Base-by-base conservation (phyloP, 352 stramenopile species). In the Phytophthora crassamura region DNA sequence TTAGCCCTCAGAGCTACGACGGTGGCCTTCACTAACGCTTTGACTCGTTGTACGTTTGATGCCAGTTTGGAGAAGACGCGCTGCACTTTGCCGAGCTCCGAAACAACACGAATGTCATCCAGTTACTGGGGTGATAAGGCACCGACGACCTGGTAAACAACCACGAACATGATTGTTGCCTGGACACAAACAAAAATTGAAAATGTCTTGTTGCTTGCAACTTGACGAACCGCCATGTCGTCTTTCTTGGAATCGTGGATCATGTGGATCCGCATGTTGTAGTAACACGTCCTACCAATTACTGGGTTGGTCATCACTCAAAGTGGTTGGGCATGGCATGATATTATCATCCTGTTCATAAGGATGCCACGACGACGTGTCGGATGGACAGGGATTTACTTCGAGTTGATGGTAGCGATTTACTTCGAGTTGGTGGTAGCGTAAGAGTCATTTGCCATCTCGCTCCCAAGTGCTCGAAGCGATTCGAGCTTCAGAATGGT, bases 51-150 rank as follows among this genome's bases (percentile, higher is more conserved):
- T 20, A 10, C 3, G 22, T 25, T 25, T 25, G 22, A 25, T 25
- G 22, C 20, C 58, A 84, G 62, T 89, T 90, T 35, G 82, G 82
- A 32, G 79, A 90, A 50, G 73, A 90, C 49, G 79, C 82, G n/a
- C 52, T 85, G 57, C 79, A 89, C 55, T 90, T 88, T 34, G 82
- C 82, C 4, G 80, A 72, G 50, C 64, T 86, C 14, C 79, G 79
- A n/a, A 74, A 85, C 64, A 88, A 89, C 66, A 69, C 72, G 9
- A 56, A 75, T 41, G 78, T 74, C 5, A 76, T 85, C 16, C 58
- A 78, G 34, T 64, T 87, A 39, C 72, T 90, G 18, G 58, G 67
- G 35, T 72, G 28, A 60, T 2, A 34, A 32, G n/a, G 30, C n/a
- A n/a, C 11, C 15, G 7, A 48, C 5, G 14, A 45, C 22, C 34